These are phyloP conservation scores for Myxozyma monticola DNA, from an alignment of 805 yeast species.

Conservation along the genomic window DNA sequence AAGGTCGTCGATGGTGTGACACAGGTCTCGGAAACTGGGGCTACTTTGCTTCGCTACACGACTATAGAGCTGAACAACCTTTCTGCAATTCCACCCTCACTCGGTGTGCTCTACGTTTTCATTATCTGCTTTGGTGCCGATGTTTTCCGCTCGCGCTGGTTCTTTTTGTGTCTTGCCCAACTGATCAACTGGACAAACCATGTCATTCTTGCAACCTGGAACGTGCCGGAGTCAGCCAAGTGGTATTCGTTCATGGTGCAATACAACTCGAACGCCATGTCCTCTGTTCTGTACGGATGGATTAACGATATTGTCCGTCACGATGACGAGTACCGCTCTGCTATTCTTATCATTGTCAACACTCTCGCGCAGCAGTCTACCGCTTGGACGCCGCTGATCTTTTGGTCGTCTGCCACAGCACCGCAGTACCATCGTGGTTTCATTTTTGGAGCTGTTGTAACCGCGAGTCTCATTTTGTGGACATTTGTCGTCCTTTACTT, in stretches of 20 bases:
- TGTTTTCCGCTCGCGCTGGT: conserved; percentile 54
- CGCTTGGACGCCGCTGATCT: conserved; percentile 53
- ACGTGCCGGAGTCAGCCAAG: conserved; percentile 53
- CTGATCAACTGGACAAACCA: conserved; percentile 54
- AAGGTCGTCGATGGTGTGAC: too few relatives aligned
- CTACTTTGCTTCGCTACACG: conserved; percentile 45
- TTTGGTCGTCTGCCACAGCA: too few relatives aligned
- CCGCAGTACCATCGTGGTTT: conserved; percentile 36
- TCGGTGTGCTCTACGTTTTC: conserved; percentile 50
- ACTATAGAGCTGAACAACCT: conserved; percentile 51
- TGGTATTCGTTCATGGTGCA: conserved; percentile 62
- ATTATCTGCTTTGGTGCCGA: too few relatives aligned
- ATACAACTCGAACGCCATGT: conserved; percentile 61
- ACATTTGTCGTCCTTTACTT: conserved; percentile 47
- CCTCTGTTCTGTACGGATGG: conserved; percentile 61
- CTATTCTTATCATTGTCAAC: conserved; percentile 54
- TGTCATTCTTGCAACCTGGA: conserved; percentile 55
- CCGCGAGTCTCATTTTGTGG: conserved; percentile 29
- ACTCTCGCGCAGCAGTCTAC: conserved; percentile 54
- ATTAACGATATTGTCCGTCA: conserved; percentile 57
- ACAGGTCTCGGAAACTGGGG: too few relatives aligned
- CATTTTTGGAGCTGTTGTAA: conserved; percentile 30
- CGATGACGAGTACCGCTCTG: conserved; percentile 54
- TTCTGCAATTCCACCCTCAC: conserved; percentile 57
- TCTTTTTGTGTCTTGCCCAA: conserved; percentile 54